Percentiles rank a stretch among this genome's conserved stretches.
These are phyloP conservation scores for Telfairia occidentalis DNA, from an alignment of 331 rosid genomes.

Conservation along the genomic window DNA sequence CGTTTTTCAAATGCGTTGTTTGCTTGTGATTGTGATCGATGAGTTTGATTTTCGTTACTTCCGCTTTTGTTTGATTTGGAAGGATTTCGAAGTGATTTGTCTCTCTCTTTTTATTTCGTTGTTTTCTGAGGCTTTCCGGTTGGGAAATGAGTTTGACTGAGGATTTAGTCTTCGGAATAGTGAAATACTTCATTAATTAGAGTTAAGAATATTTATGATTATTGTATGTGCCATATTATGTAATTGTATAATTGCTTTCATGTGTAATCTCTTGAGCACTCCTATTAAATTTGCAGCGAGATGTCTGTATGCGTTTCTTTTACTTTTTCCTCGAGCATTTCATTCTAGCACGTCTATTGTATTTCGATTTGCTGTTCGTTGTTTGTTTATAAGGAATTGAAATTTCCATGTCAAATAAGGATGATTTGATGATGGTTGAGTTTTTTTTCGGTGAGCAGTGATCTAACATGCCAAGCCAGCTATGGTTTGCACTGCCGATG, in stretches of 20 bases:
- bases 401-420: neutral
- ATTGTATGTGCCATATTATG: neutral
- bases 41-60: neutral
- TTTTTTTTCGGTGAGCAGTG: slow-evolving; percentile 2
- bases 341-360: neutral
- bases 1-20: neutral
- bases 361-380: neutral
- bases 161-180: neutral
- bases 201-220: neutral
- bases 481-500: slow-evolving; percentile 95
- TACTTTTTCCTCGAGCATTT: neutral
- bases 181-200: neutral
- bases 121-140: neutral
- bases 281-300: neutral
- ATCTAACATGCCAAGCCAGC: slow-evolving; percentile 89
- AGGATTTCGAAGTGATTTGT: neutral
- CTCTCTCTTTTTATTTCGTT: neutral
- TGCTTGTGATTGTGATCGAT: neutral
- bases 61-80: no score
- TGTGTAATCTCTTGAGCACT: neutral
- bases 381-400: neutral
- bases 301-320: neutral
- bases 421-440: neutral
- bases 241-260: neutral
- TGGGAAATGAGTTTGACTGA: neutral